Evolutionary conservation across 257 asterid species (phyloP).

Genomic region (Solanum pimpinellifolium): DNA sequence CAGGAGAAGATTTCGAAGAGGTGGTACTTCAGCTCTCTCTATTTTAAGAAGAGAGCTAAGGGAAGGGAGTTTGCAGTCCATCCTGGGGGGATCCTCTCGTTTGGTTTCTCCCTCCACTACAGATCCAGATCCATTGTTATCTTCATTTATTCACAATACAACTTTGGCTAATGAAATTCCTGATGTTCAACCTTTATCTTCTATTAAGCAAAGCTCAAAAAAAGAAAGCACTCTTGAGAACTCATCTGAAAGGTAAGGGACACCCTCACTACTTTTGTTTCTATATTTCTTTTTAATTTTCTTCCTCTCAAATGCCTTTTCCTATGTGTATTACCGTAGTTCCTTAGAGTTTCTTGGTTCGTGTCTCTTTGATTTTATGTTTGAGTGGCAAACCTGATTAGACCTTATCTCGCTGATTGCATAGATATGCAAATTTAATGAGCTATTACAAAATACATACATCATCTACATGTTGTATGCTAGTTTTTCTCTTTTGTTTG

Average conservation of each 20-base stretch:
- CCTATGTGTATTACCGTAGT: not conserved
- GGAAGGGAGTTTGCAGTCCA: constrained; percentile 57
- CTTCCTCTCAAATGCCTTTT: not conserved
- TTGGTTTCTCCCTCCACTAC: constrained; percentile 30
- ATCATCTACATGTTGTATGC: not conserved
- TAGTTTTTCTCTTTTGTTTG: not conserved
- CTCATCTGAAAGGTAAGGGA: constrained; percentile 31
- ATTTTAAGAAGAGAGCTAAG: constrained; percentile 47
- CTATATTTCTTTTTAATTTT: not conserved
- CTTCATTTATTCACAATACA: constrained; percentile 60
- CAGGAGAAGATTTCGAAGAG: constrained; percentile 54
- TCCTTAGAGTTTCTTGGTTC: not conserved
- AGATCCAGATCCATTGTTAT: constrained; percentile 56
- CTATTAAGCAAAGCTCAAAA: constrained; percentile 16
- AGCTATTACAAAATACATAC: not conserved
- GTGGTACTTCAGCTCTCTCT: constrained; percentile 37
- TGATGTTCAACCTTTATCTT: constrained; percentile 22
- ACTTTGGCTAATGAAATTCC: constrained; percentile 28
- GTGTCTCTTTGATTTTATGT: not conserved
- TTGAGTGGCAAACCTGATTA: not conserved
- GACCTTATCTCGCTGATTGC: too few relatives aligned
- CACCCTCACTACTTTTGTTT: not conserved
- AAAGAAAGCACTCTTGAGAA: constrained; percentile 20
- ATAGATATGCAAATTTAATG: not conserved
- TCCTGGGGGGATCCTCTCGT: constrained; percentile 45